Evolutionary conservation across 2,329 filamentous ascomycete genomes (phyloP).

Genomic region (Leptographium galeiforme): DNA sequence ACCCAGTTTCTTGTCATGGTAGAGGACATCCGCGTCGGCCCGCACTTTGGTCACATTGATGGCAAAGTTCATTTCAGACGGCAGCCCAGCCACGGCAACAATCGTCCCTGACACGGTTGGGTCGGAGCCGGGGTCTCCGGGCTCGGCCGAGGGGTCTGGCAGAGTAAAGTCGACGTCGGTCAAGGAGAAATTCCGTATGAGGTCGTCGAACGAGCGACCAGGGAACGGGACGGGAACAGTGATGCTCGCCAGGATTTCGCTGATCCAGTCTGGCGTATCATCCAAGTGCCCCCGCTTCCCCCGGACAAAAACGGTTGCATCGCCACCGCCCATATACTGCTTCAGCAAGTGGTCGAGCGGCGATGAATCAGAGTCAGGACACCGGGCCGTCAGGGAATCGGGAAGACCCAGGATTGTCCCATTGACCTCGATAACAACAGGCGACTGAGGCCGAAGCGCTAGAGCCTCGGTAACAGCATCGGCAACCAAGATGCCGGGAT

Average conservation of each 20-base stretch:
- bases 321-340: slow-evolving; percentile 67
- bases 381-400: slow-evolving; percentile 55
- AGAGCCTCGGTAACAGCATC: slow-evolving; percentile 57
- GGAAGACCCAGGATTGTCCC: slow-evolving; percentile 64
- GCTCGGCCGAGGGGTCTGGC: slow-evolving; percentile 67
- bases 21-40: slow-evolving; percentile 69
- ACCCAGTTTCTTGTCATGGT: slow-evolving; percentile 65
- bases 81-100: slow-evolving; percentile 63
- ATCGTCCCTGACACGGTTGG: slow-evolving; percentile 77
- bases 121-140: slow-evolving; percentile 55
- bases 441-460: slow-evolving; percentile 51
- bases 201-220: slow-evolving; percentile 63
- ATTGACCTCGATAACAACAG: slow-evolving; percentile 55
- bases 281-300: slow-evolving; percentile 55
- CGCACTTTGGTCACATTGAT: slow-evolving; percentile 65
- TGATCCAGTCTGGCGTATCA: slow-evolving; percentile 69
- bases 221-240: slow-evolving; percentile 77
- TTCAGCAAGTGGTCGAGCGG: slow-evolving; percentile 73
- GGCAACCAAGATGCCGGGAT: slow-evolving; percentile 66
- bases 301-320: slow-evolving; percentile 69
- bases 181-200: slow-evolving; percentile 80
- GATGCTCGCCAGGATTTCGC: slow-evolving; percentile 65
- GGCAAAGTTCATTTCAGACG: slow-evolving; percentile 75
- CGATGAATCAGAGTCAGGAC: slow-evolving; percentile 64
- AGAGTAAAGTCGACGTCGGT: slow-evolving; percentile 75